These are phyloP conservation scores for Talaromyces ruber DNA, from an alignment of 495 filamentous ascomycete genomes.

Conservation along the genomic window DNA sequence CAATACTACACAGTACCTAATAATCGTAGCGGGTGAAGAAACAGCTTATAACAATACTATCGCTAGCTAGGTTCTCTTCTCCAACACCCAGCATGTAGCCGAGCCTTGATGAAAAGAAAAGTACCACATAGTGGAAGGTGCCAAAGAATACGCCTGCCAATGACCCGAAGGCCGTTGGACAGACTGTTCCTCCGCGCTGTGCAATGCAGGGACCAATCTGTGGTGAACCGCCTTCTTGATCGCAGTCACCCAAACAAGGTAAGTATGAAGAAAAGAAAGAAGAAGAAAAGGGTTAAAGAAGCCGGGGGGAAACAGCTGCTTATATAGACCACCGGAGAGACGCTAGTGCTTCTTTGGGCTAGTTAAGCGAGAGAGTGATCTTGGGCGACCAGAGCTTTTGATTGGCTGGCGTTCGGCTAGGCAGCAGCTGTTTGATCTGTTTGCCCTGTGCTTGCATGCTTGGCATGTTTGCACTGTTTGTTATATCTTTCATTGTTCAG, in stretches of 20 bases:
- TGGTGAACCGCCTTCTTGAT: conserved; percentile 43
- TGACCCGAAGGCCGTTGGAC: conserved; percentile 55
- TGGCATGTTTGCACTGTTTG: conserved; percentile 2
- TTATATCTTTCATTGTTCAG: not conserved
- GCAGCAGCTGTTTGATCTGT: not conserved
- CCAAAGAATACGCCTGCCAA: conserved; percentile 63
- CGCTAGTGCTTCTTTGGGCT: conserved; percentile 3
- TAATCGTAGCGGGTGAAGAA: too few relatives aligned
- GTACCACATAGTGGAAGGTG: conserved; percentile 31
- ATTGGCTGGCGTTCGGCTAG: conserved; percentile 1
- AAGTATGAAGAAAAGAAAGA: conserved; percentile 41
- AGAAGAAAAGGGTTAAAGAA: conserved; percentile 7
- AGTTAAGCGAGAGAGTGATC: conserved; percentile 4
- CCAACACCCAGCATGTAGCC: conserved; percentile 37
- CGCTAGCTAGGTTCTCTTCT: too few relatives aligned
- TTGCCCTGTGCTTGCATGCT: not conserved
- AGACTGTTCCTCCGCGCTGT: conserved; percentile 54
- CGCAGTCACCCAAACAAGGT: conserved; percentile 40
- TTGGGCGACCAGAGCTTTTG: not conserved
- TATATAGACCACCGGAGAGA: not conserved
- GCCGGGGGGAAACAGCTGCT: not conserved
- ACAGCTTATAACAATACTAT: too few relatives aligned
- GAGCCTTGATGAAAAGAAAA: conserved; percentile 44
- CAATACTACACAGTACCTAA: too few relatives aligned
- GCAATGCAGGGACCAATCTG: conserved; percentile 55